Base-by-base conservation (phyloP, 192 early-diverging fungal species). In the Mortierella alpina region DNA sequence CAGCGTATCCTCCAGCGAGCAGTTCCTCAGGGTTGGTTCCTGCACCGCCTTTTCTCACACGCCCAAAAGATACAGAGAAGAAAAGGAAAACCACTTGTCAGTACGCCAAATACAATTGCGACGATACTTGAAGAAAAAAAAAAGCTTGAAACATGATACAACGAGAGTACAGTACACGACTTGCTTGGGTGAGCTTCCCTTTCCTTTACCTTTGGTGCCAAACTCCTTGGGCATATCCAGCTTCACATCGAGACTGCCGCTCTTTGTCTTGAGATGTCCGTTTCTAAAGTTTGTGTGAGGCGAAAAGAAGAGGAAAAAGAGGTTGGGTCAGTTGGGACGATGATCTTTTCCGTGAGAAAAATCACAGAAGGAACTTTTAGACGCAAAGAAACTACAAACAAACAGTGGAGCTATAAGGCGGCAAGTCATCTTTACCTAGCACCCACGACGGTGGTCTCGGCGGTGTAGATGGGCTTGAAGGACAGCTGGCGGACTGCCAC, bases 21-120 rank as follows among this genome's bases (percentile, higher is more conserved):
- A 89, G 84, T 69, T 89, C 86, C 68, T 89, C 88, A 46, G 88
- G 88, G 83, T 89, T 87, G 56, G 85, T 85, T 39, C 88, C 88
- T 39, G 85, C 80, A 6, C 88, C 88, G 23, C 88, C 76, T 77
- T 15, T 44, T 42, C 8, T 4, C n/a, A 10, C 17, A 7, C 7
- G 12, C 11, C 7, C 8, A 3, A 61, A 50, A 50, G 49, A 51
- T 31, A 61, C 14, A 13, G 18, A 61, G 45, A 49, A 51, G 8
- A 39, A 51, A 49, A n/a, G 20, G 1, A 15, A 11, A 17, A 15
- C 13, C n/a, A 67, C 20, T 11, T 55, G 42, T 15, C 22, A 51
- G 40, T 56, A 59, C 57, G 39, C 44, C 52, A 46, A 47, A 40
- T 18, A 41, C 17, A 11, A 59, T 59, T 18, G 54, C 20, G 54